Percentiles rank a stretch among this genome's conserved stretches.
phyloP scores from a whole-genome alignment of 2,329 filamentous ascomycete genomes.

The Trichoderma aggressivum region DNA sequence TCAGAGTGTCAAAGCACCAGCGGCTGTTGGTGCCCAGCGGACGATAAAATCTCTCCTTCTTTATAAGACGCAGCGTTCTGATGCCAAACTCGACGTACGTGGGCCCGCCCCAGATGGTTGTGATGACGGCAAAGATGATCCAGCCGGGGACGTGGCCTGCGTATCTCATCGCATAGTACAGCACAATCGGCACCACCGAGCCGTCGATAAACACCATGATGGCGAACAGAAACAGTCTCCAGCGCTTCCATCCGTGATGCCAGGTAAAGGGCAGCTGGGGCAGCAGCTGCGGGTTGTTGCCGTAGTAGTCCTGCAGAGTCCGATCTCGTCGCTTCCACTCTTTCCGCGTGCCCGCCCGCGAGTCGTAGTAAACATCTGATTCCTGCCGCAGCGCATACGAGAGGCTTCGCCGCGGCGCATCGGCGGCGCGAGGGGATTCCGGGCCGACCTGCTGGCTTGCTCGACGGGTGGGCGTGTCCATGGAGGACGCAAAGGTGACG shows the following conservation, averaged over 20 bases:
- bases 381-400: constrained; percentile 34
- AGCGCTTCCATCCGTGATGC: constrained; percentile 39
- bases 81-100: constrained; percentile 52
- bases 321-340: constrained; percentile 36
- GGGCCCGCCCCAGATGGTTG: constrained; percentile 53
- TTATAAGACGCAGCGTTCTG: constrained; percentile 46
- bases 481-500: neutral
- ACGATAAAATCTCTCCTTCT: constrained; percentile 47
- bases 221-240: constrained; percentile 45
- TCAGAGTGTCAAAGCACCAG: constrained; percentile 51
- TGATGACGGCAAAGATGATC: constrained; percentile 51
- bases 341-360: constrained; percentile 34
- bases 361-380: constrained; percentile 41
- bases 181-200: constrained; percentile 45
- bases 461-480: neutral
- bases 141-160: constrained; percentile 37
- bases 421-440: constrained; percentile 9
- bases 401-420: constrained; percentile 32
- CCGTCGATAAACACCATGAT: constrained; percentile 47
- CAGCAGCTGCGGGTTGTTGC: constrained; percentile 37
- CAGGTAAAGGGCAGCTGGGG: constrained; percentile 41
- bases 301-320: constrained; percentile 40
- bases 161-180: constrained; percentile 51
- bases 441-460: neutral
- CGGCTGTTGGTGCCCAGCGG: constrained; percentile 45